phyloP scores from a whole-genome alignment of 2,329 filamentous ascomycete genomes.

The Tolypocladium endophyticum region DNA sequence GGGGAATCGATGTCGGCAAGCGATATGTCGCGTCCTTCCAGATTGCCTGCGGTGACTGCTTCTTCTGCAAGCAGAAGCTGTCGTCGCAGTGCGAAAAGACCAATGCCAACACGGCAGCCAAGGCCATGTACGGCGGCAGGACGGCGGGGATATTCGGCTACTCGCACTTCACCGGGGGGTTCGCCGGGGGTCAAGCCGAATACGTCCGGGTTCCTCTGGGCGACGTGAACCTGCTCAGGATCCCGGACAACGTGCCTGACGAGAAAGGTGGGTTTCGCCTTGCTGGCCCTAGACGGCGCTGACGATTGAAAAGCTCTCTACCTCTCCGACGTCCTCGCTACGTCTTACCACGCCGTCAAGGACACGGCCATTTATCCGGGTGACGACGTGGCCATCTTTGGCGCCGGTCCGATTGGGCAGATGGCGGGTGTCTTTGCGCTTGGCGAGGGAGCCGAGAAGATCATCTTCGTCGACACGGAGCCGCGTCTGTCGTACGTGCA shows the following conservation, averaged over 20 bases:
- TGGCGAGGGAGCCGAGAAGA: constrained; percentile 59
- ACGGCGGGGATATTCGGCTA: constrained; percentile 68
- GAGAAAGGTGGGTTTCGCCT: constrained; percentile 48
- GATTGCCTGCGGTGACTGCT: constrained; percentile 65
- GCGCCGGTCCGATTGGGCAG: constrained; percentile 78
- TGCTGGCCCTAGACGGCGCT: background rate
- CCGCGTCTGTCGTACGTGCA: constrained; percentile 60
- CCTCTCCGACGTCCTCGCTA: constrained; percentile 70
- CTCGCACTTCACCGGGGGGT: constrained; percentile 73
- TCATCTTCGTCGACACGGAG: constrained; percentile 72
- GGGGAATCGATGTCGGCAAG: constrained; percentile 45
- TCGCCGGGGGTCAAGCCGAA: constrained; percentile 80
- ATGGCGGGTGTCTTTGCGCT: constrained; percentile 71
- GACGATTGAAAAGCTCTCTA: constrained; percentile 40
- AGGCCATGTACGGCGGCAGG: constrained; percentile 68
- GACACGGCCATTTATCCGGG: constrained; percentile 71
- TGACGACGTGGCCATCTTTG: constrained; percentile 73
- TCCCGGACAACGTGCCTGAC: constrained; percentile 71
- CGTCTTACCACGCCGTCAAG: constrained; percentile 72
- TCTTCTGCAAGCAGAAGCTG: constrained; percentile 68
- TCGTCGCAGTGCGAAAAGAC: constrained; percentile 74
- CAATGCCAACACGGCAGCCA: constrained; percentile 60
- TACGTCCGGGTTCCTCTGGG: constrained; percentile 74
- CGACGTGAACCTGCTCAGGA: constrained; percentile 69
- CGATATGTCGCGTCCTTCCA: constrained; percentile 81